Evolutionary conservation across 257 asterid species (phyloP).

Genomic region (Prunella vulgaris): DNA sequence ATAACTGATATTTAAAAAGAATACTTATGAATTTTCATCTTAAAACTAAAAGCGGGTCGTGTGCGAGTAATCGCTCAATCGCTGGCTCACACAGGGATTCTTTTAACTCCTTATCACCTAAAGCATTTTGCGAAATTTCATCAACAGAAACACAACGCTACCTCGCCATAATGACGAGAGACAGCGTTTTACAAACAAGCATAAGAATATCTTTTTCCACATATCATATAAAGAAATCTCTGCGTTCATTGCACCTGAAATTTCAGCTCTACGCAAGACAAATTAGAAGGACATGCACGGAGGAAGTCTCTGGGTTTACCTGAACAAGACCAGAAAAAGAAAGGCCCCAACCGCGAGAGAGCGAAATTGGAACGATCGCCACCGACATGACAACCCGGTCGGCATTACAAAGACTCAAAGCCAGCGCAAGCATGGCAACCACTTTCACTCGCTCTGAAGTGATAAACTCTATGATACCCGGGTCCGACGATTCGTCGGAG

Average conservation of each 20-base stretch:
- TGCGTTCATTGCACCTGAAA: neutral
- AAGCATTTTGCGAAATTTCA: neutral
- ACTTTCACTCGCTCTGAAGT: constrained; percentile 98
- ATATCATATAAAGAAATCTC: neutral
- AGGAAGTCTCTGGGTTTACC: constrained; percentile 34
- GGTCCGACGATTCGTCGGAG: constrained; percentile 31
- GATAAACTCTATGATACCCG: constrained; percentile 66
- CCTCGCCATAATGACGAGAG: neutral
- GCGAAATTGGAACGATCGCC: constrained; percentile 86
- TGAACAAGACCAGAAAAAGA: constrained; percentile 93
- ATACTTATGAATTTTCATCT: neutral
- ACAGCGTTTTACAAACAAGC: neutral
- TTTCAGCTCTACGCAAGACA: neutral
- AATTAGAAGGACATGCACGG: neutral
- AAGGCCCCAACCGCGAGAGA: constrained; percentile 78
- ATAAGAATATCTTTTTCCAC: neutral
- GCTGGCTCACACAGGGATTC: neutral
- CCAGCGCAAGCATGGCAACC: constrained; percentile 89
- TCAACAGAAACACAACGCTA: neutral
- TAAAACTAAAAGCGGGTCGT: neutral
- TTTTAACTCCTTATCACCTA: neutral
- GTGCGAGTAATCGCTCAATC: neutral
- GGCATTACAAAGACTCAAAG: constrained; percentile 90
- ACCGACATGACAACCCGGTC: constrained; percentile 98
- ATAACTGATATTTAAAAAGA: neutral